These are phyloP conservation scores for Saksenaea oblongispora DNA, from an alignment of 371 early-diverging fungal genomes.

Conservation along the genomic window DNA sequence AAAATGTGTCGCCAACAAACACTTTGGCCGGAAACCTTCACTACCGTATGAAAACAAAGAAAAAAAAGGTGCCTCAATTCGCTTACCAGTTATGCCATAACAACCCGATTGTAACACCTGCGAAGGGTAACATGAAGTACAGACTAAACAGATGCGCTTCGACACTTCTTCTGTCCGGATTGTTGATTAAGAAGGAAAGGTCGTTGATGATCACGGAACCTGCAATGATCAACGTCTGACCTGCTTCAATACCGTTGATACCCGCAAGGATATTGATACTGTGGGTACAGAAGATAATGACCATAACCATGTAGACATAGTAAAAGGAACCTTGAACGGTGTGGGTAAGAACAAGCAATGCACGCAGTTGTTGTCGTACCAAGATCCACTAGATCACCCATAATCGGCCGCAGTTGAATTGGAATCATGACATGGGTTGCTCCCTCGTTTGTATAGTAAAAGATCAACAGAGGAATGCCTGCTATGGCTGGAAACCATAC, in stretches of 20 bases:
- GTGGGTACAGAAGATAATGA: constrained; percentile 95
- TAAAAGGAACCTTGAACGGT: constrained; percentile 72
- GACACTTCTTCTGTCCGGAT: constrained; percentile 48
- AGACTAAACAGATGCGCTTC: constrained; percentile 83
- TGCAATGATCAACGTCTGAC: constrained; percentile 90
- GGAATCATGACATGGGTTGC: constrained; percentile 90
- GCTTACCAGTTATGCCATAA: constrained; percentile 85
- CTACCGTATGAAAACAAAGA: neutral
- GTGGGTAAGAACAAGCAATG: neutral
- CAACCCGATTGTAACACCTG: constrained; percentile 81
- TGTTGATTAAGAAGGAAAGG: constrained; percentile 59
- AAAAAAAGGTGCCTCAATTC: neutral
- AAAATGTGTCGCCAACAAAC: constrained; percentile 98
- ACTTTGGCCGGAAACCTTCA: constrained; percentile 82
- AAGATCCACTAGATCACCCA: constrained; percentile 81
- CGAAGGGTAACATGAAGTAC: constrained; percentile 90
- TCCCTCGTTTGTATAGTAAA: constrained; percentile 90
- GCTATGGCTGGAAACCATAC: constrained; percentile 94
- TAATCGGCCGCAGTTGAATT: constrained; percentile 68
- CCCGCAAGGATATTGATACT: constrained; percentile 98
- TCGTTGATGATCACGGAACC: constrained; percentile 84
- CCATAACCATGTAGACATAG: constrained; percentile 89
- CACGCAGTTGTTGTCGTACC: constrained; percentile 44
- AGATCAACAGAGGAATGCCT: constrained; percentile 90
- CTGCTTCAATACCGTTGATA: constrained; percentile 97